A percentile compares a stretch with the other conserved stretches of the same genome.
phyloP scores from a whole-genome alignment of 257 asterid genomes.

The Anisodus acutangulus region DNA sequence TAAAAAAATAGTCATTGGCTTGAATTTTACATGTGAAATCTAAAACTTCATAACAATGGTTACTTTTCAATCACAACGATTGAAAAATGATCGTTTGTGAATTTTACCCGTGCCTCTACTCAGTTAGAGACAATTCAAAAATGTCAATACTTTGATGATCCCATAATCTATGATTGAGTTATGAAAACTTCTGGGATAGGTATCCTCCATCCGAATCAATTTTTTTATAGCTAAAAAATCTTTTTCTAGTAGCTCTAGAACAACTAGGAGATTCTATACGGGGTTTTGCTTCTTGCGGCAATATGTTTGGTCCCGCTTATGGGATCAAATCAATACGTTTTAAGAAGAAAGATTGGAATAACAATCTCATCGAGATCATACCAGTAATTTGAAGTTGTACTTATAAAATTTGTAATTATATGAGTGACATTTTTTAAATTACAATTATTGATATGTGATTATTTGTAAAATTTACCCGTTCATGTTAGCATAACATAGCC shows the following conservation, averaged over 20 bases:
- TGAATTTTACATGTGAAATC: too few relatives aligned
- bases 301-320: background rate
- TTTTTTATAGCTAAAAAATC: background rate
- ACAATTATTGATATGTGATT: too few relatives aligned
- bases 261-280: too few relatives aligned
- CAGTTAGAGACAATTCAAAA: background rate
- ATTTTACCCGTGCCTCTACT: background rate
- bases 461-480: too few relatives aligned
- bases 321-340: background rate
- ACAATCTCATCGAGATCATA: too few relatives aligned
- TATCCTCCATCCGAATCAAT: background rate
- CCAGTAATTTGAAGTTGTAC: too few relatives aligned
- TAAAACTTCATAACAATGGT: too few relatives aligned
- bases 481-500: too few relatives aligned
- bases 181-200: rapidly evolving
- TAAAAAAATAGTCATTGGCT: background rate
- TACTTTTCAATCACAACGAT: background rate
- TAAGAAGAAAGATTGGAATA: too few relatives aligned
- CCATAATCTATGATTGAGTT: background rate
- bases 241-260: background rate
- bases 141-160: background rate
- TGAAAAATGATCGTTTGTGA: background rate
- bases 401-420: too few relatives aligned
- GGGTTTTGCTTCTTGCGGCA: too few relatives aligned
- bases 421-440: too few relatives aligned